These are phyloP conservation scores for Amborella trichopoda DNA, from an alignment of 164 flowering plant species.

Conservation along the genomic window DNA sequence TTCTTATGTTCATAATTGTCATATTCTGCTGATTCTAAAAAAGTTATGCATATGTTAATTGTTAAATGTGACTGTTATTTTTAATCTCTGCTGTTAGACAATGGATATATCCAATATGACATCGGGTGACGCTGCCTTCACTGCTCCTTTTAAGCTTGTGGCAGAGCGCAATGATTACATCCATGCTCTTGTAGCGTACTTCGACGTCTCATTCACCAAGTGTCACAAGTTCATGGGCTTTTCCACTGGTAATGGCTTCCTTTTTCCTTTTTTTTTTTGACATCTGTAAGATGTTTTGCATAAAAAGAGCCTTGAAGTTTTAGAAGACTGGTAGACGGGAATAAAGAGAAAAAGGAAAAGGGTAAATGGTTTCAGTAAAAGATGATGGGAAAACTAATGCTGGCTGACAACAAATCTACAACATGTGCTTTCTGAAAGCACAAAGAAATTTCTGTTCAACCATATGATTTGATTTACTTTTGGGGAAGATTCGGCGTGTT, in stretches of 20 bases:
- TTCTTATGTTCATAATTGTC: background rate
- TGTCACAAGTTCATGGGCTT: constrained; percentile 87
- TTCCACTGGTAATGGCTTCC: constrained; percentile 96
- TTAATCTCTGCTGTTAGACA: constrained; percentile 31
- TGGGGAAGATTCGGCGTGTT: no score
- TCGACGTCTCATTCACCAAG: constrained; percentile 86
- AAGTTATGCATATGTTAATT: background rate
- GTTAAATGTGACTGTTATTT: background rate
- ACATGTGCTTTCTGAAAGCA: no score
- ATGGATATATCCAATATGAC: constrained; percentile 97
- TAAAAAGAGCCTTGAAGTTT: no score
- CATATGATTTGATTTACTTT: no score
- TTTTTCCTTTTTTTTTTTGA: no score
- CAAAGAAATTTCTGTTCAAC: no score
- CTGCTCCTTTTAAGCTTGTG: constrained; percentile 87
- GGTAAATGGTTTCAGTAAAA: no score
- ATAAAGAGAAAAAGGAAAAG: no score
- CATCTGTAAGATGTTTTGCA: no score
- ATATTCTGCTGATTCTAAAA: background rate
- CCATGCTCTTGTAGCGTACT: constrained; percentile 96
- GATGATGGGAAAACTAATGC: no score
- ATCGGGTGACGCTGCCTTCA: constrained; percentile 87
- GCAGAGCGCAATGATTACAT: constrained; percentile 87
- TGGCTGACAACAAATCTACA: no score
- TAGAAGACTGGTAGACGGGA: no score